Evolutionary conservation across 495 filamentous ascomycete species (phyloP).

Genomic region (Aspergillus incahuasiensis): DNA sequence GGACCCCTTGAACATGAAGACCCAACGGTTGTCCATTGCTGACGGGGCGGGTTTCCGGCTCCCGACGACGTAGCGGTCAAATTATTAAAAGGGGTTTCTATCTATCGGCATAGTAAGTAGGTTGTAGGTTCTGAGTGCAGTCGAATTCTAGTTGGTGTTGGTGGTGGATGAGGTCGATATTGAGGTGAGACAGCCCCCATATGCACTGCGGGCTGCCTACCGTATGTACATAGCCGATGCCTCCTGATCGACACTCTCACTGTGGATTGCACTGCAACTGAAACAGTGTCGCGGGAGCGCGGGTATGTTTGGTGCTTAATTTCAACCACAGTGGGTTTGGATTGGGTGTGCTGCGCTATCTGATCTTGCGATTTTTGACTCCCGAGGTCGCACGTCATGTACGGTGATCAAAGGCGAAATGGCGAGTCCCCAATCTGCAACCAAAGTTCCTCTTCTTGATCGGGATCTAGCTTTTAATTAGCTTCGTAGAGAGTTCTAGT

Average conservation of each 20-base stretch:
- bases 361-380: no score
- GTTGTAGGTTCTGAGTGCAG: no score
- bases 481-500: no score
- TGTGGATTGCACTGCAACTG: not conserved
- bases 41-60: not conserved
- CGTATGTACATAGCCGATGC: not conserved
- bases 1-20: not conserved
- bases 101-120: no score
- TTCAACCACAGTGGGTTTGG: no score
- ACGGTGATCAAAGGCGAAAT: no score
- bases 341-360: no score
- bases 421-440: no score
- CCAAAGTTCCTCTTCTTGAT: no score
- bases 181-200: not conserved
- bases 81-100: not conserved
- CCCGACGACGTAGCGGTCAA: conserved; percentile 7
- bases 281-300: not conserved
- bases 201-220: not conserved
- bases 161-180: not conserved
- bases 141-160: no score
- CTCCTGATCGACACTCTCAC: not conserved
- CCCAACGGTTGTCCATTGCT: not conserved
- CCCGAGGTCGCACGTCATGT: no score
- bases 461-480: no score
- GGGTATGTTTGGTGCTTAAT: not conserved